Evolutionary conservation across 139 green algal species (phyloP), one percentile per base, ranked within the genome.

Genomic region (Volvox reticuliferus): DNA sequence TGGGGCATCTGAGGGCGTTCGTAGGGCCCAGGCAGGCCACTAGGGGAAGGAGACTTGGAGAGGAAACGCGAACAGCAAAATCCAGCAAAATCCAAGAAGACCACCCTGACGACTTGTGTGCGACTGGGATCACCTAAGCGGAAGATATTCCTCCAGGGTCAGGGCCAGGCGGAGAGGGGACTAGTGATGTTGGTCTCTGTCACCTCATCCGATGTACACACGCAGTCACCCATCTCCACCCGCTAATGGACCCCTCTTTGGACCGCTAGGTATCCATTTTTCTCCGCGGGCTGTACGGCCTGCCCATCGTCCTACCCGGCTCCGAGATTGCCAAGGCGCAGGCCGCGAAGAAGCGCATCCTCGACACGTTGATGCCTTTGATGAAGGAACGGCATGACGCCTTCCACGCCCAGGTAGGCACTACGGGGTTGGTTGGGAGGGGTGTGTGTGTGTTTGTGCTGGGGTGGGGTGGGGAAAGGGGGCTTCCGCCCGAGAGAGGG

Each of bases 261-360:
- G 44, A 5, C 44, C 44, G 44, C 44, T 9, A 55, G 44, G 44
- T 55, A 5, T 55, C 44, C 44, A 55, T 37, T 1, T 90, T 78
- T 22, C 26, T 93, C 1, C 63, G 19, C 0, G 91, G 91, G 18
- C 81, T 93, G 63, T 93, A 88, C 44, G 77, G 32, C 30, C 82
- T 92, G 36, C 77, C 82, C 18, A 17, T 92, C 26, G 30, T 65
- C 0, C 85, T 93, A 35, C 91, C 91, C 0, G 90, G 90, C 50
- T 83, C 19, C 78, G n/a, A 44, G 19, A 76, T 89, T 35, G 55
- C 50, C 50, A 88, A 85, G 68, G 90, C 68, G 5, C 78, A 68
- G 32, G 77, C 76, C 33, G 90, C 90, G 0, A 84, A 85, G 78
- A 32, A 91, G 19, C 28, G 30, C 35, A 20, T 93, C 44, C 61